A percentile compares a stretch with the other conserved stretches of the same genome.
Conservation (phyloP, 768 basidiomycete genomes). For the Obba rivulosa region DNA sequence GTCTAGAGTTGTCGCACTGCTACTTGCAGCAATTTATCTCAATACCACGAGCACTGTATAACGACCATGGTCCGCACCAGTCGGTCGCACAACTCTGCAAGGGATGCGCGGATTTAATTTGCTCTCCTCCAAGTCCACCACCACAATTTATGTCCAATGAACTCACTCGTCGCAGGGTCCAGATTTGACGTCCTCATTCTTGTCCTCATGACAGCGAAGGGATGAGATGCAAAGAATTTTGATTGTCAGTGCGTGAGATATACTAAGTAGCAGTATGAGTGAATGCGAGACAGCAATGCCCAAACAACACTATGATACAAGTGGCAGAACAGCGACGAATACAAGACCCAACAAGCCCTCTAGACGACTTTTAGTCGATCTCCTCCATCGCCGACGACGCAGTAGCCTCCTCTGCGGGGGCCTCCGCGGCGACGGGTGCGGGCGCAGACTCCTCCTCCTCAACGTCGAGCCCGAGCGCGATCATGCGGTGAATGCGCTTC, state of each 20-base stretch:
- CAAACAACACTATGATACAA: not conserved
- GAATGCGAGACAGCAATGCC: not conserved
- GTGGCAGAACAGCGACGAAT: not conserved
- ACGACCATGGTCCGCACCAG: too few relatives aligned
- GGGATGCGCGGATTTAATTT: too few relatives aligned
- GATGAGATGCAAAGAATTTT: not conserved
- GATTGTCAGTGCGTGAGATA: not conserved
- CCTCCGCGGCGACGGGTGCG: conserved; percentile 40
- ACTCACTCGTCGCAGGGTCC: too few relatives aligned
- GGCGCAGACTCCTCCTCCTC: conserved; percentile 63
- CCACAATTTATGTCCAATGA: too few relatives aligned
- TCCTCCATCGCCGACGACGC: conserved; percentile 93
- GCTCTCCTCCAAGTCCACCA: too few relatives aligned
- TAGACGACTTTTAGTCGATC: conserved; percentile 60
- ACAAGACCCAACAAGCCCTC: conserved; percentile 5
- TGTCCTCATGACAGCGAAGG: too few relatives aligned
- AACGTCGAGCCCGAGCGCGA: conserved; percentile 86
- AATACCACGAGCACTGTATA: too few relatives aligned
- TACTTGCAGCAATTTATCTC: too few relatives aligned
- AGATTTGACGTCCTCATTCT: too few relatives aligned
- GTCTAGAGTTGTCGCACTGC: too few relatives aligned
- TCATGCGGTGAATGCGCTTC: conserved; percentile 97
- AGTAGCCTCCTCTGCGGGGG: conserved; percentile 53
- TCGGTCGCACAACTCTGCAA: too few relatives aligned
- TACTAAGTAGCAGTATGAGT: not conserved